phyloP scores from a whole-genome alignment of 169 alveolate genomes.

The Plasmodium relictum region DNA sequence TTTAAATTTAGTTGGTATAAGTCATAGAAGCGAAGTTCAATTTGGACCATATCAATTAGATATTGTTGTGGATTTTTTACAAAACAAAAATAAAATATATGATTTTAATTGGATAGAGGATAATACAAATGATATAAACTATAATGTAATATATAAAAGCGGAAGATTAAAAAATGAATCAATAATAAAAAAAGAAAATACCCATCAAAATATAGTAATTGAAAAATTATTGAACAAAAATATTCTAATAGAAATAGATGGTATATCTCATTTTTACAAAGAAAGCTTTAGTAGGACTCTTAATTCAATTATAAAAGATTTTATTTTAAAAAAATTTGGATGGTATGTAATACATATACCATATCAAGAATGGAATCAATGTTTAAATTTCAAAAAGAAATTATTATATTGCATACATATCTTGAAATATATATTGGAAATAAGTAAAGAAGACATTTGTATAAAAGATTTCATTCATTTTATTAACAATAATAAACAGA shows the following conservation, averaged over 20 bases:
- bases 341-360: conserved; percentile 75
- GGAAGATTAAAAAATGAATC: conserved; percentile 6
- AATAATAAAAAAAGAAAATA: not conserved
- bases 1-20: conserved; percentile 46
- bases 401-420: conserved; percentile 36
- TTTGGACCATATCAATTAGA: conserved; percentile 75
- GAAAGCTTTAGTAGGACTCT: conserved; percentile 73
- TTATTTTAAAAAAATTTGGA: conserved; percentile 64
- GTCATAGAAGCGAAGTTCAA: conserved; percentile 66
- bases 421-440: conserved; percentile 8
- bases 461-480: conserved; percentile 21
- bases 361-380: conserved; percentile 77
- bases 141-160: conserved; percentile 11
- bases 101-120: not conserved
- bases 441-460: conserved; percentile 11
- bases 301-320: conserved; percentile 67
- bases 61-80: conserved; percentile 63
- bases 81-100: not conserved
- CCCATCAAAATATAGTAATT: not conserved
- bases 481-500: not conserved
- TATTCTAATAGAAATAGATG: conserved; percentile 73
- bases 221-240: conserved; percentile 40
- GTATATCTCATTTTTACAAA: conserved; percentile 65
- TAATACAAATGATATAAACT: not conserved
- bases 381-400: conserved; percentile 50